Evolutionary conservation across 2,329 filamentous ascomycete species (phyloP), one percentile per base, ranked within the genome.

Genomic region (Diplodia scrobiculata): DNA sequence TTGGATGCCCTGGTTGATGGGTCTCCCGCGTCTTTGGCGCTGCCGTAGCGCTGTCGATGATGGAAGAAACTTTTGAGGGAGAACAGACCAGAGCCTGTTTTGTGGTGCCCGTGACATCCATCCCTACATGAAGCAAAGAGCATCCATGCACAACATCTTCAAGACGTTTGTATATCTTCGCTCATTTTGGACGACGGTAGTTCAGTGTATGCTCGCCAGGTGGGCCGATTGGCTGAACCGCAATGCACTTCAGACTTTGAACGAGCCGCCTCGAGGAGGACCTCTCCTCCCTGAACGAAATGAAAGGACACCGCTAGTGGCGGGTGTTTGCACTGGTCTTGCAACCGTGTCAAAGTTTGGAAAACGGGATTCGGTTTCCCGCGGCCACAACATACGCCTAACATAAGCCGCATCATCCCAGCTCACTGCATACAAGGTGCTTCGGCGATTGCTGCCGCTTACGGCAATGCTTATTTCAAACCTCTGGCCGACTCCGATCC

Each of bases 361-460:
- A 62, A 62, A 62, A 17, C 58, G 58, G 58, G 38, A 62, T 62
- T 62, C 48, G 58, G 58, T 62, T 62, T 47, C 58, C 58, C 34
- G 3, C 29, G 58, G 58, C 45, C 58, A 62, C 21, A 29, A 29
- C n/a, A n/a, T 13, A 11, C 41, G 19, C 32, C n/a, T 11, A 36
- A 27, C 29, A 62, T 25, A 62, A 34, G 14, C 7, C 29, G 58
- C 21, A 25, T 29, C 54, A 59, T 59, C 21, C 54, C 54, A 27
- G 54, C 55, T 14, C 13, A 21, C 27, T 27, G 58, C 58, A 36
- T 32, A 17, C 45, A 27, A 36, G 58, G 58, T 5, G 14, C 7
- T 5, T 50, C 58, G 58, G 58, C 11, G 25, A 50, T 62, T 13
- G 45, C 58, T 62, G 58, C 58, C 58, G 29, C 41, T 48, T 62